Evolutionary conservation across 2,329 filamentous ascomycete genomes (phyloP), one percentile per base, ranked within the genome.

Genomic region (Fusarium tjaetaba): DNA sequence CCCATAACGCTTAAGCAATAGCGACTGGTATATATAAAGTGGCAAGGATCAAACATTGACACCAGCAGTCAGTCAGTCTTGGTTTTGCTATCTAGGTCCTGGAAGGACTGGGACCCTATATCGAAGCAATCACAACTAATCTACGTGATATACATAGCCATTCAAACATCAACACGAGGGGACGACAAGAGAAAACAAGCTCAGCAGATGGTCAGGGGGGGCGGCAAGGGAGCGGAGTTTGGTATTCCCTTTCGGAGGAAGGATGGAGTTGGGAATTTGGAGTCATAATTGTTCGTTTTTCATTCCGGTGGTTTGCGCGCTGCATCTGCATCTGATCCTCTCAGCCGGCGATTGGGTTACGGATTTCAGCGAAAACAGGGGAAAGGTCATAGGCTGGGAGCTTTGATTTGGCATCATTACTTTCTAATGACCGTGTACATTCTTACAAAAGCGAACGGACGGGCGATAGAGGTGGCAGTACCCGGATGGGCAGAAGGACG

Each of bases 1-100:
- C 83, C 55, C 85, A 87, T 76, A 89, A 88, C 74, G 87, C 86
- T 75, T 89, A 83, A 77, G 65, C 41, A 62, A 53, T 38, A 34
- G 49, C 45, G 55, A 59, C 38, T 41, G 46, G 32, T 55, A 69
- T 49, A 48, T 51, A 70, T 61, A 69, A 36, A 45, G 24, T 53
- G 62, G 68, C 53, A 61, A 58, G 57, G 38, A 45, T n/a, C 49
- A 53, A 56, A 52, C 55, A 51, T 49, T 43, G 46, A 70, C 52
- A 51, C 39, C 18, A 34, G 34, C 56, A n/a, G 58, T 41, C 43
- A 22, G 46, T 65, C 61, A 22, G 46, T 65, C 59, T 48, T 45
- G 34, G 38, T 39, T 58, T 65, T 65, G 41, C 38, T 53, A 45
- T 22, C 28, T 43, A 52, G 34, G 67, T 32, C 42, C n/a, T 57